Evolutionary conservation across 805 yeast genomes (phyloP), one percentile per base, ranked within the genome.

Genomic region (Scheffersomyces stipitis): DNA sequence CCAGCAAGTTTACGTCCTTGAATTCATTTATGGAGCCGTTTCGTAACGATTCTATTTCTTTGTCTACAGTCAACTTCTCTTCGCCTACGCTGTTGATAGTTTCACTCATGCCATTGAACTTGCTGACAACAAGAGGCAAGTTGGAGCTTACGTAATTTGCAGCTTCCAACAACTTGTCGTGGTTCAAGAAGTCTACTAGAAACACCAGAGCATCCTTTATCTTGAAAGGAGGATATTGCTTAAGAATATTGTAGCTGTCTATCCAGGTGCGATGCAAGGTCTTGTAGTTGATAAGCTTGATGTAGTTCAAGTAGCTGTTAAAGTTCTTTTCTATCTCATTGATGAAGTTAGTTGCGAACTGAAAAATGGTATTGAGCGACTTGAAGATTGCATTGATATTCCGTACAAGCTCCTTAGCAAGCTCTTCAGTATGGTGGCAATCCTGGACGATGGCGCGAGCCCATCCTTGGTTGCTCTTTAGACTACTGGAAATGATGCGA

Each of bases 401-500:
- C 2, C 45, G 44, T 4, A 62, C 46, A 4, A 62, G 50, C 5
- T 54, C 60, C 3, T 49, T 49, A 14, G 59, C 46, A 15, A 48
- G 44, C 28, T 59, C 63, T 38, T 63, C 52, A 36, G 67, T 49
- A 30, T 63, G 46, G 18, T 56, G 17, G 33, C 71, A 48, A 41
- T 73, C 76, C 1, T 70, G 66, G 26, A 65, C 59, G 15, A 76
- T 43, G 1, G 76, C 73, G 16, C 69, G 62, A 13, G 76, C 56
- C 83, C 83, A 78, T 0, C 73, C 75, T n/a, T 70, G 58, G 44
- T 74, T 73, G 1, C 69, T 51, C 5, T 73, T 69, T n/a, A 76
- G 43, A 8, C 64, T 48, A 28, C 34, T 10, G 30, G 24, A 7
- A 10, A 20, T 20, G 15, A 13, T 5, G 13, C 29, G 15, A 14